phyloP scores from a whole-genome alignment of 768 basidiomycete genomes.

The Podaxis sp. region DNA sequence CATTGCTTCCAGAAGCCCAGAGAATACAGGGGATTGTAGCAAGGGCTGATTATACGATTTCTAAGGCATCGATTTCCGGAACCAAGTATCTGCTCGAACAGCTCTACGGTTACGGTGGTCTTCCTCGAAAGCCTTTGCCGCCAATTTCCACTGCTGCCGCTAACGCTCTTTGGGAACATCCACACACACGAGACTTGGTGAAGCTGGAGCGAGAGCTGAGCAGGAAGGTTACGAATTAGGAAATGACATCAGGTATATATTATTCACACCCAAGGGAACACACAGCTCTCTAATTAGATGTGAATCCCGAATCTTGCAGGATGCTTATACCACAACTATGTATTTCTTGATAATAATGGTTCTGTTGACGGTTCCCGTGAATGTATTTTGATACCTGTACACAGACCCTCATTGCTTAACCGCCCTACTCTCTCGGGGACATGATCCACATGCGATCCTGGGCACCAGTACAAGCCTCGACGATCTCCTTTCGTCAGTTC shows the following conservation, averaged over 20 bases:
- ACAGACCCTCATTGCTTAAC: not conserved
- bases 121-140: slow-evolving; percentile 72
- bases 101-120: slow-evolving; percentile 77
- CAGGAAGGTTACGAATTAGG: slow-evolving; percentile 27
- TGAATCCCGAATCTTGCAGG: not conserved
- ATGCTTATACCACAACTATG: not conserved
- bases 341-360: slow-evolving; percentile 4
- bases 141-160: slow-evolving; percentile 55
- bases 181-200: slow-evolving; percentile 66
- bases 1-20: slow-evolving; percentile 63
- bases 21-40: slow-evolving; percentile 78
- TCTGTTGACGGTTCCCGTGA: slow-evolving; percentile 1
- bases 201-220: slow-evolving; percentile 55
- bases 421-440: not conserved
- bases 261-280: not conserved
- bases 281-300: not conserved
- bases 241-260: not conserved
- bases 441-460: not conserved
- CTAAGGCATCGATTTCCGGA: slow-evolving; percentile 71
- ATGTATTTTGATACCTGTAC: slow-evolving; percentile 1
- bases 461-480: not conserved
- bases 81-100: slow-evolving; percentile 79
- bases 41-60: slow-evolving; percentile 75
- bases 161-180: slow-evolving; percentile 65
- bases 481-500: too few species aligned